Evolutionary conservation across 331 rosid genomes (phyloP), one percentile per base, ranked within the genome.

Genomic region (Acacia pycnantha): DNA sequence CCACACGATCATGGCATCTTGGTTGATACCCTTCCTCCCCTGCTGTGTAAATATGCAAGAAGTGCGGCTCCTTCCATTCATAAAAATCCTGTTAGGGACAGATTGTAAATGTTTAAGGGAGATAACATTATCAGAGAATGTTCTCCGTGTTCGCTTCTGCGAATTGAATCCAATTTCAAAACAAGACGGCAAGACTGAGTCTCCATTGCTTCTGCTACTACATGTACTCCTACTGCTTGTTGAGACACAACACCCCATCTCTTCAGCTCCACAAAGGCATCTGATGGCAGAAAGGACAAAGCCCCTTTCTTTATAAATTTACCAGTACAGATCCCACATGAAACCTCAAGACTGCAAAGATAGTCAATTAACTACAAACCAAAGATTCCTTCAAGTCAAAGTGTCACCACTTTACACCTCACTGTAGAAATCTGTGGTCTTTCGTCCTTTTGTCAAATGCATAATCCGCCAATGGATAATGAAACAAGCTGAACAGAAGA

Each of bases 1-100:
- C 98, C 99, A 96, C 22, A 93, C 98, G 78, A 93, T 79, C 99
- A 93, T 96, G 75, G 99, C 97, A 82, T 96, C 99, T 86, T 96
- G 99, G 84, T 96, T 93, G 81, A 94, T 82, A 73, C 99, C 99
- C 86, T 93, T 96, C 2, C 94, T 92, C 22, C 99, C 98, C 81
- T 96, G 99, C 89, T 96, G 97, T 0, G 97, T 96, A 74, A 92
- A 96, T 80, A 93, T 78, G 83, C 99, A 96, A 74, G 98, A 91
- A 70, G 93, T 86, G 61, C 82, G 79, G 67, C 94, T 93, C 91
- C 92, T 96, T 67, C 99, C 99, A 54, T 96, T 96, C 12, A 65
- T 29, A 80, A 88, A 90, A 64, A 96, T 86, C 70, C 97, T 82
- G 88, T 92, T 93, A 0, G 97, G 93, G 7, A 92, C 40, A 33